Evolutionary conservation across 805 yeast genomes (phyloP), one percentile per base, ranked within the genome.

Genomic region (Saturnispora kantuleensis): DNA sequence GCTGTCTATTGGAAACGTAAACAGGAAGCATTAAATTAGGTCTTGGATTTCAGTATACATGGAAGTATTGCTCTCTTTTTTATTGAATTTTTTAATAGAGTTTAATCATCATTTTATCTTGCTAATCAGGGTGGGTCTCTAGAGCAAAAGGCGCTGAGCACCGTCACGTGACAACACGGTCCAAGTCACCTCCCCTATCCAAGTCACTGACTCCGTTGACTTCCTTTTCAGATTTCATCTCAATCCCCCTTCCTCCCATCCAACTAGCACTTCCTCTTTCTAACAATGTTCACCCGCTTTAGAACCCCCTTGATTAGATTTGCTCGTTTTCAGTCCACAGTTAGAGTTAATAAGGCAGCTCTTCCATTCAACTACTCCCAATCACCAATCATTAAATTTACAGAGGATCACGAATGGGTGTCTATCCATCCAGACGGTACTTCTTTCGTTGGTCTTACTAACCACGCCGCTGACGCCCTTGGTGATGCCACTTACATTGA

Each of bases 401-500:
- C 97, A 10, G 66, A 71, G 43, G 96, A 93, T 59, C 98, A 90
- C 69, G 98, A 90, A 69, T 90, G 97, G 96, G 66, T 93, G 46
- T 89, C 95, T 4, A 71, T 79, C 45, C 94, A 84, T 62, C 75
- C 76, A 26, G 96, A 89, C 64, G 85, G 85, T 49, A 71, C 80
- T 36, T 83, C 90, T 2, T 88, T 81, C 56, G 71, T 90, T 45
- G 98, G 98, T 29, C 87, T 93, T 64, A 88, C 98, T 47, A 78
- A 76, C 56, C 89, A 93, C 61, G 98, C 98, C 15, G 82, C 96
- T 17, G 96, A 88, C 58, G 95, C 97, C 7, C 76, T 93, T 49
- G 98, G 98, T 38, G 98, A 93, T 66, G 94, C 95, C 46, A 94
- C 97, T 4, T 93, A 73, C 62, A 82, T 89, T 48, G 98, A 93